Evolutionary conservation across 2,329 filamentous ascomycete species (phyloP), one percentile per base, ranked within the genome.

Genomic region (Neocatenulostroma microsporum): DNA sequence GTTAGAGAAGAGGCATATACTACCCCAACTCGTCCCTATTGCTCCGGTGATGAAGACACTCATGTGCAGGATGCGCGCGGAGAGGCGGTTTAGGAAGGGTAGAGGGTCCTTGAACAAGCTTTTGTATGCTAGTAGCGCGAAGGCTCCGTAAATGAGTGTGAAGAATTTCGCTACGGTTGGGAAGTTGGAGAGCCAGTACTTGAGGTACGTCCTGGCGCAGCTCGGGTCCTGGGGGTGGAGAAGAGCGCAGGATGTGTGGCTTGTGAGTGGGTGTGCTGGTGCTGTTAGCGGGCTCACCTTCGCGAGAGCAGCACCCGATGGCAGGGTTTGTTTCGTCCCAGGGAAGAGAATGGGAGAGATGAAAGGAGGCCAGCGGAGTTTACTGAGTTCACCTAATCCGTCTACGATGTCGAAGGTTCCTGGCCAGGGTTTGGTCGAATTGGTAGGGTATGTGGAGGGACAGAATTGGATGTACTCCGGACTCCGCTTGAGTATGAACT

Each of bases 181-280:
- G 60, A 94, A 91, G 2, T 85, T 81, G 37, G 77, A 75, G 40
- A 94, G 76, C 75, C 84, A 89, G 63, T 91, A 93, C 42, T 84
- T 84, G 30, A 95, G 66, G 58, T 88, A 93, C 3, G 85, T 93
- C 20, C 84, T 83, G 24, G 82, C 73, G 61, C 89, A 98, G 13
- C 84, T 94, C 1, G 89, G 88, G 52, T 94, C 84, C 13, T 76
- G 71, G 0, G 89, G 88, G 57, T 98, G 89, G 2, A 96, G 76
- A 2, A 89, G 73, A 1, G 89, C 89, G 63, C 91, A 98, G 28
- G 86, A 89, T 14, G 95, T 76, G 18, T 80, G 82, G 8, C 76
- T 80, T 58, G 94, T 89, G 27, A 86, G 78, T 2, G 89, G 89
- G 55, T 96, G 89, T 0, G 89, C 89, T 19, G 82, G 76, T 1